Evolutionary conservation across 192 early-diverging fungal genomes (phyloP).

Genomic region (Backusella circina): DNA sequence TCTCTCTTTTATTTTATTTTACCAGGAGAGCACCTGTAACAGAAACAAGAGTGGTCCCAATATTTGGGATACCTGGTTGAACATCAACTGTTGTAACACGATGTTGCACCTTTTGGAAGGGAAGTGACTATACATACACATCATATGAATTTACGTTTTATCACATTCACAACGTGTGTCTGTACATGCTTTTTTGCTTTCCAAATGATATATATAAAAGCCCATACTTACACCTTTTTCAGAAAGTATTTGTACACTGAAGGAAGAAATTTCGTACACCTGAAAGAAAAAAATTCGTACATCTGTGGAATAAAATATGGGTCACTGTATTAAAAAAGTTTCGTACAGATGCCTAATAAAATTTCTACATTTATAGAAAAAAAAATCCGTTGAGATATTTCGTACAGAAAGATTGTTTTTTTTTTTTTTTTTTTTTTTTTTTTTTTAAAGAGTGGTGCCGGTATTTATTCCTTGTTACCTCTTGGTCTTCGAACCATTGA

Average conservation of each 20-base stretch:
- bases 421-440: background rate
- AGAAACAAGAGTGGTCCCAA: conserved; percentile 64
- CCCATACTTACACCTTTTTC: too few relatives aligned
- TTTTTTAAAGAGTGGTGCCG: conserved; percentile 65
- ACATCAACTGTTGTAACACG: conserved; percentile 74
- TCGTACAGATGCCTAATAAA: too few relatives aligned
- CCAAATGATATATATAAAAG: too few relatives aligned
- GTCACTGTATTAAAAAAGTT: too few relatives aligned
- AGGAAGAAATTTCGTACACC: too few relatives aligned
- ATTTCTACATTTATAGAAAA: too few relatives aligned
- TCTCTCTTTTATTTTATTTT: conserved; percentile 10
- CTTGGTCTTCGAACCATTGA: conserved; percentile 68
- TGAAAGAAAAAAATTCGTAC: too few relatives aligned
- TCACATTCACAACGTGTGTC: too few relatives aligned
- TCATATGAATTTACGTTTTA: background rate
- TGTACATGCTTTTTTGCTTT: too few relatives aligned
- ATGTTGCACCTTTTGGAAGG: conserved; percentile 75
- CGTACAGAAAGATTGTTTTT: background rate
- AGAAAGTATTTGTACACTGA: too few relatives aligned
- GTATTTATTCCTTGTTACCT: conserved; percentile 84
- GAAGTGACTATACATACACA: conserved; percentile 52
- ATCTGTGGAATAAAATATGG: too few relatives aligned
- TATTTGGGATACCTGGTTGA: conserved; percentile 65
- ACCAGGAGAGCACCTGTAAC: conserved; percentile 90
- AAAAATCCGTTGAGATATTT: too few relatives aligned